Evolutionary conservation across 2,329 filamentous ascomycete species (phyloP).

Genomic region (Plectosphaerella sp.): DNA sequence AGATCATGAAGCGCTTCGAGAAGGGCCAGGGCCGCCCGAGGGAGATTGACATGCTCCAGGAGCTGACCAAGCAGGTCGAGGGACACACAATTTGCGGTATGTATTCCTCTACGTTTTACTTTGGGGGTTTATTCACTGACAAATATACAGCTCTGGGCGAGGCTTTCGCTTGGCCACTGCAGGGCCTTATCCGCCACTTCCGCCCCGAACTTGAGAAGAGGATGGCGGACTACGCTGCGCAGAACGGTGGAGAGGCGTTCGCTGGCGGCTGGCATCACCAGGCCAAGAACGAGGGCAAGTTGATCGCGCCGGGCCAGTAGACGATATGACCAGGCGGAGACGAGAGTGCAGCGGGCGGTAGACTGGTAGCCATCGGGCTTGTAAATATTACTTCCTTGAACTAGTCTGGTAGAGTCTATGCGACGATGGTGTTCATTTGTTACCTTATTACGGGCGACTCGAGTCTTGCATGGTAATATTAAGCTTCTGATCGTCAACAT

Average conservation of each 20-base stretch:
- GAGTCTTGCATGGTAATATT: too few relatives aligned
- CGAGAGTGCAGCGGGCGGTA: conserved; percentile 3
- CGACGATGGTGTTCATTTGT: conserved; percentile 4
- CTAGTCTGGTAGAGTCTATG: conserved; percentile 11
- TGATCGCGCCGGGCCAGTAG: conserved; percentile 89
- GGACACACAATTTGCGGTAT: conserved; percentile 96
- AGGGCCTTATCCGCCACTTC: conserved; percentile 98
- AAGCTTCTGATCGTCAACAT: too few relatives aligned
- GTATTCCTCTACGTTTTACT: conserved; percentile 22
- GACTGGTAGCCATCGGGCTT: conserved; percentile 10
- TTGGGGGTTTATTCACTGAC: conserved; percentile 20
- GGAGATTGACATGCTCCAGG: conserved; percentile 99
- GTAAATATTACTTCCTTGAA: conserved; percentile 15
- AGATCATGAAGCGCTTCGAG: conserved; percentile 97
- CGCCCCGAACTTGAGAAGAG: conserved; percentile 90
- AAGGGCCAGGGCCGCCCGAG: conserved; percentile 81
- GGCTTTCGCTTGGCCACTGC: conserved; percentile 97
- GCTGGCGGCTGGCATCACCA: conserved; percentile 86
- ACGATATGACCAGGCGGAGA: conserved; percentile 7
- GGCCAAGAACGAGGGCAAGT: conserved; percentile 69
- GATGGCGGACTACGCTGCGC: conserved; percentile 74
- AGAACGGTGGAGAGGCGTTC: conserved; percentile 68
- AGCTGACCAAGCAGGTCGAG: conserved; percentile 98
- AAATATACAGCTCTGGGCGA: conserved; percentile 70
- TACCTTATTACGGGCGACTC: neutral